Percentiles rank a stretch among this genome's conserved stretches.
Evolutionary conservation across 495 filamentous ascomycete species (phyloP).

Genomic region (Bacidia gigantensis): DNA sequence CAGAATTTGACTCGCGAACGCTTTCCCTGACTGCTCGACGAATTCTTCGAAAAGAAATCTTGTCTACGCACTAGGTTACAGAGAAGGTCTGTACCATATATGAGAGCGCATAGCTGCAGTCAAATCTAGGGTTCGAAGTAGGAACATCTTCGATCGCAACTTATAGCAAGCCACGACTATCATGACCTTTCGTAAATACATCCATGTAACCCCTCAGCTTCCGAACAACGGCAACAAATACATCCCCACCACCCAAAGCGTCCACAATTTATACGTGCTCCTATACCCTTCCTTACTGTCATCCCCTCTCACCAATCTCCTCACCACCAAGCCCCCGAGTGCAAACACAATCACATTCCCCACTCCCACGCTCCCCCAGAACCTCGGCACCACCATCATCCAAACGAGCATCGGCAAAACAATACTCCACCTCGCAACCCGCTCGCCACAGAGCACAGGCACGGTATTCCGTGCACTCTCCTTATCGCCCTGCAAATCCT

Average conservation of each 20-base stretch:
- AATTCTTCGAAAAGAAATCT: no score
- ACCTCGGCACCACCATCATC: constrained; percentile 26
- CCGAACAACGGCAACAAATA: constrained; percentile 14
- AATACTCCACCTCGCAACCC: constrained; percentile 26
- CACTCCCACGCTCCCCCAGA: constrained; percentile 22
- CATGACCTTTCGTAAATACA: no score
- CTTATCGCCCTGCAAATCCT: constrained; percentile 34
- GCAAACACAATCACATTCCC: constrained; percentile 8
- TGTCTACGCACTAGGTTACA: no score
- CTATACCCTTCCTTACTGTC: constrained; percentile 7
- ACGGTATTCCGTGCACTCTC: constrained; percentile 29
- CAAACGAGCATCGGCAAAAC: constrained; percentile 28
- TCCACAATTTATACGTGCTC: constrained; percentile 13
- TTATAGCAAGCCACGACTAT: no score
- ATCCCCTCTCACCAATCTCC: constrained; percentile 4
- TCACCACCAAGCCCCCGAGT: constrained; percentile 7
- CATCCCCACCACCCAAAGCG: constrained; percentile 11
- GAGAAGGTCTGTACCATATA: no score
- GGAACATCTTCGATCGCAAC: no score
- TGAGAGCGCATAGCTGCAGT: no score
- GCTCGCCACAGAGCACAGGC: constrained; percentile 32
- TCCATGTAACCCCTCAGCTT: no score
- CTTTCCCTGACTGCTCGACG: no score
- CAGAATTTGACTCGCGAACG: no score
- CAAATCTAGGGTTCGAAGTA: no score